A percentile compares a stretch with the other conserved stretches of the same genome.
Evolutionary conservation across 2,329 filamentous ascomycete species (phyloP).

Genomic region (Fusarium brachygibbosum): DNA sequence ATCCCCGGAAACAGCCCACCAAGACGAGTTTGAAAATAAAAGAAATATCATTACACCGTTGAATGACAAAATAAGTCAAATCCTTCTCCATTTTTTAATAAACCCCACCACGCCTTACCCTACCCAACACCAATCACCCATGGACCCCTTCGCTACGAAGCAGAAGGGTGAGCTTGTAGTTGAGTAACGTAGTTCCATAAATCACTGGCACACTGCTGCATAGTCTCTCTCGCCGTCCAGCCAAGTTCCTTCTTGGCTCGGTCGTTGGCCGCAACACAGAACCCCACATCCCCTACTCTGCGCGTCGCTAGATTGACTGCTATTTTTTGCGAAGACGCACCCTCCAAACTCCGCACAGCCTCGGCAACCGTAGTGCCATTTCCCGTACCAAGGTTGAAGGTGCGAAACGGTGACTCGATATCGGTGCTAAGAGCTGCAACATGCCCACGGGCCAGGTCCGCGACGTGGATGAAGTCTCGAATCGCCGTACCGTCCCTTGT

Average conservation of each 20-base stretch:
- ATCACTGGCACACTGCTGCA: slow-evolving; percentile 1
- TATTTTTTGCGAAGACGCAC: slow-evolving; percentile 45
- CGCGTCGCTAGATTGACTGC: neutral
- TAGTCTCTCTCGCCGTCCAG: slow-evolving; percentile 4
- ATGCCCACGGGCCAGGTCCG: slow-evolving; percentile 74
- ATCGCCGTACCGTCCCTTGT: slow-evolving; percentile 76
- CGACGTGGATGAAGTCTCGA: slow-evolving; percentile 77
- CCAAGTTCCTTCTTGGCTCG: slow-evolving; percentile 5
- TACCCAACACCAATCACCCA: neutral
- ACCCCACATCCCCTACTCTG: slow-evolving; percentile 5
- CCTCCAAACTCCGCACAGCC: slow-evolving; percentile 57
- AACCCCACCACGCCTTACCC: neutral
- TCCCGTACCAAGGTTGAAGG: slow-evolving; percentile 62
- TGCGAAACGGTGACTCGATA: slow-evolving; percentile 52
- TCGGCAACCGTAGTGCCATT: slow-evolving; percentile 61
- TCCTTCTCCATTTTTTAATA: neutral
- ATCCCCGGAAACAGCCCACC: neutral
- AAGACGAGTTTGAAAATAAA: neutral
- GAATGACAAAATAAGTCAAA: neutral
- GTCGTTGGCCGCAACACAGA: slow-evolving; percentile 15
- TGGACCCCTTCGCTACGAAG: too few relatives aligned
- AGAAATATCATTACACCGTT: neutral
- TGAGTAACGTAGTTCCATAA: slow-evolving; percentile 6
- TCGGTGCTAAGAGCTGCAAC: slow-evolving; percentile 67
- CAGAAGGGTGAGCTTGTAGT: neutral